Conservation (phyloP, 2,329 filamentous ascomycete species). For the Dendryphion nanum region DNA sequence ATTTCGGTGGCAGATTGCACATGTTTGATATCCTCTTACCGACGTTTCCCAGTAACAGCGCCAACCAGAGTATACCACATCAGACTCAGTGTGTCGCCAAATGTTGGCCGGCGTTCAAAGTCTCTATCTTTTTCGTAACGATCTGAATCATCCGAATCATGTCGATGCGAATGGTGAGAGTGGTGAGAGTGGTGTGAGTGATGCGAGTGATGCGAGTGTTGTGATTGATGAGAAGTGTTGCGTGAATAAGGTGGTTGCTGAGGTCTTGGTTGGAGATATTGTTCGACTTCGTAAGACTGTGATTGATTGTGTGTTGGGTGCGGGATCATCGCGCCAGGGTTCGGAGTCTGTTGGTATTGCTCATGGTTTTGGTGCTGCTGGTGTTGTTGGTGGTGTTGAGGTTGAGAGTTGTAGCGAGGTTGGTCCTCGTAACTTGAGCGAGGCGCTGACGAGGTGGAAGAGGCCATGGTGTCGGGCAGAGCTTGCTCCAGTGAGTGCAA, state of each 20-base stretch:
- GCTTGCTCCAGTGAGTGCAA: no score
- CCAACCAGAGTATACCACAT: conserved; percentile 10
- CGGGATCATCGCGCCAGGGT: conserved; percentile 1
- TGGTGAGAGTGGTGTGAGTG: conserved; percentile 11
- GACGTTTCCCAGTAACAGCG: conserved; percentile 7
- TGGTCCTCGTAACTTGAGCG: no score
- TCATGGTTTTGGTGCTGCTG: neutral
- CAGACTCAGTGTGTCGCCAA: conserved; percentile 25
- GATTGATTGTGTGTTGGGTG: conserved; percentile 1
- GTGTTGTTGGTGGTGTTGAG: conserved; percentile 1
- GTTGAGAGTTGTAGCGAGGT: neutral
- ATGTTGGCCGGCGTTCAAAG: conserved; percentile 24
- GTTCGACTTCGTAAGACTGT: neutral
- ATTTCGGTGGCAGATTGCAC: no score
- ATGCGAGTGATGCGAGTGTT: conserved; percentile 1
- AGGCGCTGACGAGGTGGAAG: no score
- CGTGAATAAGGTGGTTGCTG: neutral
- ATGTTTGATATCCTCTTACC: no score
- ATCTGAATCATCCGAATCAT: no score
- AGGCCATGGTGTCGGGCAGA: no score
- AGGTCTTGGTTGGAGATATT: neutral
- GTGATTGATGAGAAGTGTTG: neutral
- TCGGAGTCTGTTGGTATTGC: neutral
- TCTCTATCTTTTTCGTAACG: conserved; percentile 10
- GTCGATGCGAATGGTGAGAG: conserved; percentile 5